Conservation (phyloP, 2,329 filamentous ascomycete species). For the Botrytis aclada region DNA sequence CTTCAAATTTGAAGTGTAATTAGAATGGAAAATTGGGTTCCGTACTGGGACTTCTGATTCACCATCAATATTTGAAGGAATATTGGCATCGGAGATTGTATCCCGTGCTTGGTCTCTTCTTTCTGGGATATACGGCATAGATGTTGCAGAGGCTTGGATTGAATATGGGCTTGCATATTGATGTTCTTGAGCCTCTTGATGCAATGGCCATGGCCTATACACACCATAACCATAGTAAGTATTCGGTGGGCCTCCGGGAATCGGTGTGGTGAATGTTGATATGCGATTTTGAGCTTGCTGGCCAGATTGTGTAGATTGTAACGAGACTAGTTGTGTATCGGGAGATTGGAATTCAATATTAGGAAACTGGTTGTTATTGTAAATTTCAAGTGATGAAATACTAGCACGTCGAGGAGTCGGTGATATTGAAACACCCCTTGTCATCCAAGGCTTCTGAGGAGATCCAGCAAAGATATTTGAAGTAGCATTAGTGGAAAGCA, state of each 20-base stretch:
- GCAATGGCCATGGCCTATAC: background rate
- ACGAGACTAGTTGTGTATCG: background rate
- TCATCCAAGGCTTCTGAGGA: conserved; percentile 5
- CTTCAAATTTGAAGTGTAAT: background rate
- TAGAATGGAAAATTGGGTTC: background rate
- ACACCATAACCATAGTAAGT: background rate
- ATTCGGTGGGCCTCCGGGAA: background rate
- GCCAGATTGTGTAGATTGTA: background rate
- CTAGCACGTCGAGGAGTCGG: conserved; percentile 1
- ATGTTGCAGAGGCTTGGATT: background rate
- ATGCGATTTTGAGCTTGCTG: background rate
- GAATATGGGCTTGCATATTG: background rate
- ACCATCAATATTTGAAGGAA: background rate
- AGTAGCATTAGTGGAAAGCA: background rate
- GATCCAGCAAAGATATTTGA: background rate
- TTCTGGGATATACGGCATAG: background rate
- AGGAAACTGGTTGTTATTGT: background rate
- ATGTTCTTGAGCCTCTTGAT: background rate
- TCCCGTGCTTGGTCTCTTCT: background rate
- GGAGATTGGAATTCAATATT: background rate
- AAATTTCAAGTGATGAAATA: background rate
- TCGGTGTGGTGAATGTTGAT: background rate
- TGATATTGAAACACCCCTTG: background rate
- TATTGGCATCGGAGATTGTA: background rate
- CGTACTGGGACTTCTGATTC: background rate